Conservation (phyloP, 306 rosid species). For the Lotus japonicus region DNA sequence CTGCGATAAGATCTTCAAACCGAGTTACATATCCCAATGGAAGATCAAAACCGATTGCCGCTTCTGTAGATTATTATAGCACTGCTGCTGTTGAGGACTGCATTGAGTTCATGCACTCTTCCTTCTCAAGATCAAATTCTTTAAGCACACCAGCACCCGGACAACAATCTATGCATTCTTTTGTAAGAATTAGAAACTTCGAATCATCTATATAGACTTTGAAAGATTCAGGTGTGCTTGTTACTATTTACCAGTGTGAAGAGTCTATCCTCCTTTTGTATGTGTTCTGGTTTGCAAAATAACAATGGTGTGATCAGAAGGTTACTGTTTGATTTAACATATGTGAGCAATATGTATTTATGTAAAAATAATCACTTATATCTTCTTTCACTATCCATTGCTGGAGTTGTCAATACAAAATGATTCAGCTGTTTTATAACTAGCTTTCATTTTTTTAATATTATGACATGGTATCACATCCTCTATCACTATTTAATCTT, state of each 20-base stretch:
- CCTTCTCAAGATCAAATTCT: slow-evolving; percentile 61
- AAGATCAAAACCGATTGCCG: slow-evolving; percentile 39
- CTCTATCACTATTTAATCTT: background rate
- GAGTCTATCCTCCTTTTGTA: slow-evolving; percentile 9
- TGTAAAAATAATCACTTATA: no score
- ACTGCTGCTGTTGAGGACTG: slow-evolving; percentile 82
- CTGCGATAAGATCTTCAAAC: slow-evolving; percentile 27
- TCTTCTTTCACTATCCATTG: no score
- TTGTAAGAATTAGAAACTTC: slow-evolving; percentile 1
- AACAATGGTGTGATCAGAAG: background rate
- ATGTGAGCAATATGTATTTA: no score
- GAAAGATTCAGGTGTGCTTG: slow-evolving; percentile 16
- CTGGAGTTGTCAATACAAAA: no score
- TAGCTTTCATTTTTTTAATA: no score
- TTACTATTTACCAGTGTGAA: background rate
- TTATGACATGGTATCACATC: background rate
- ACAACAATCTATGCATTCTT: background rate
- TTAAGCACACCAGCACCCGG: slow-evolving; percentile 6
- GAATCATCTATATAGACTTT: background rate
- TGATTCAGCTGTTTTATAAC: no score
- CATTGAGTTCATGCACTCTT: slow-evolving; percentile 76
- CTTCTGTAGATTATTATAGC: slow-evolving; percentile 49
- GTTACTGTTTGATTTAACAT: background rate
- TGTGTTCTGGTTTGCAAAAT: background rate
- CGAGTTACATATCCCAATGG: slow-evolving; percentile 23